These are phyloP conservation scores for Phenoliferia sp. DNA, from an alignment of 1,284 basidiomycete species.

Conservation along the genomic window DNA sequence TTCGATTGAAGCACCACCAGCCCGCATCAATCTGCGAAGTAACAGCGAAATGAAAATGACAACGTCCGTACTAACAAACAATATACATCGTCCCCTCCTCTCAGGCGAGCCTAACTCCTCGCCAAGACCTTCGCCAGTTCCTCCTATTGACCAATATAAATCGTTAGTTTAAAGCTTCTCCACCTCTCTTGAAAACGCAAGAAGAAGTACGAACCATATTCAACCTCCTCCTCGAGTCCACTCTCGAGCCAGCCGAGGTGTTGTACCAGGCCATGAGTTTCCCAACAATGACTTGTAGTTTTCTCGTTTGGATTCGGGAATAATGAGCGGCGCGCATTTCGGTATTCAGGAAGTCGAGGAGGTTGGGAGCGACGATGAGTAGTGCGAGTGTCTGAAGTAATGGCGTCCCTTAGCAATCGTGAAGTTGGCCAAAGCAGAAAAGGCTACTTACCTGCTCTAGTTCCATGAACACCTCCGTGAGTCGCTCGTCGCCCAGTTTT, in stretches of 20 bases:
- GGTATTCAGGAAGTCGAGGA: slow-evolving; percentile 74
- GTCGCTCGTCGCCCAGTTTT: slow-evolving; percentile 44
- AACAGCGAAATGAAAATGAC: no score
- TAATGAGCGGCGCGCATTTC: slow-evolving; percentile 68
- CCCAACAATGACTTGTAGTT: slow-evolving; percentile 68
- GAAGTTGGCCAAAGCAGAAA: no score
- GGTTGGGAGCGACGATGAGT: slow-evolving; percentile 59
- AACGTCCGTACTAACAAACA: no score
- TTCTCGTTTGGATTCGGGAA: slow-evolving; percentile 63
- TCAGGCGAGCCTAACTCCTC: no score
- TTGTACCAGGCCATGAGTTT: slow-evolving; percentile 54
- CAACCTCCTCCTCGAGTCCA: slow-evolving; percentile 9
- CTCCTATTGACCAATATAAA: neutral
- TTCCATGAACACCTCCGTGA: slow-evolving; percentile 72
- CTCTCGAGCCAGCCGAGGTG: slow-evolving; percentile 3
- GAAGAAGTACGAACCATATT: slow-evolving; percentile 8
- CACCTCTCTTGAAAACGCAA: neutral
- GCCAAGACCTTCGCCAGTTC: no score
- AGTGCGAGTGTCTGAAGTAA: slow-evolving; percentile 65
- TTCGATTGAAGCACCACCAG: no score
- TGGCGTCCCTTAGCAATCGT: neutral
- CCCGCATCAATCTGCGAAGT: no score
- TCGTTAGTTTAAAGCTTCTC: neutral
- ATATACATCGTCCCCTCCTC: no score
- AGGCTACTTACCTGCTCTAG: slow-evolving; percentile 62